Conservation (phyloP, 345 rosid species). For the Eucalyptus guilfoylei region DNA sequence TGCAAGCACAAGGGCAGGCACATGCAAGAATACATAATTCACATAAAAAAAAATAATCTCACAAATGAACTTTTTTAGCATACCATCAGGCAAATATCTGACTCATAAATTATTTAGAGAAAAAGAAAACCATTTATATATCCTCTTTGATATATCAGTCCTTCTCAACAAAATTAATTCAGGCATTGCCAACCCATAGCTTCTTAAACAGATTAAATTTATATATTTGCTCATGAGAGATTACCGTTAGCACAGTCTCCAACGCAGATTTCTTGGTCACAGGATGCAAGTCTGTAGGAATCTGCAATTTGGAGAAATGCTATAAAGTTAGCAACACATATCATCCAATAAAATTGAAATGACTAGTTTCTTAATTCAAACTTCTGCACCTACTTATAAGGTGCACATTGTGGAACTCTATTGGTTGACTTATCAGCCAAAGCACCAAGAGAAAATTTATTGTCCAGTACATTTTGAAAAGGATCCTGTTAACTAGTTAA, state of each 20-base stretch:
- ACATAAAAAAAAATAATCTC: neutral
- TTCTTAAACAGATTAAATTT: neutral
- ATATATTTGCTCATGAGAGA: neutral
- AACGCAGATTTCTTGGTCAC: conserved; percentile 82
- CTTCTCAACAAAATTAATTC: neutral
- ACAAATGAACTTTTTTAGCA: neutral
- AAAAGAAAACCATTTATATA: neutral
- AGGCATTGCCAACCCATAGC: neutral
- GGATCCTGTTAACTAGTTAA: neutral
- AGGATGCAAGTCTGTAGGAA: conserved; percentile 96
- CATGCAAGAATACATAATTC: neutral
- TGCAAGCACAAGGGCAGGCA: neutral
- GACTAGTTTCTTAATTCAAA: neutral
- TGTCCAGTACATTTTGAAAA: neutral
- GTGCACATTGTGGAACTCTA: neutral
- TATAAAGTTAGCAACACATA: neutral
- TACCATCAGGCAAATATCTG: neutral
- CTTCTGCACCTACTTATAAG: neutral
- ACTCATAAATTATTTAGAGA: neutral
- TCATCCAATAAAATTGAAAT: neutral
- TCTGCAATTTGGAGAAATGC: conserved; percentile 34
- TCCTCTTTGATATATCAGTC: neutral
- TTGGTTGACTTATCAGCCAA: neutral
- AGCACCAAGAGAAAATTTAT: neutral
- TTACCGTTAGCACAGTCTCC: conserved; percentile 98